Evolutionary conservation across 768 basidiomycete species (phyloP), one percentile per base, ranked within the genome.

Genomic region (Termitomyces sp.): DNA sequence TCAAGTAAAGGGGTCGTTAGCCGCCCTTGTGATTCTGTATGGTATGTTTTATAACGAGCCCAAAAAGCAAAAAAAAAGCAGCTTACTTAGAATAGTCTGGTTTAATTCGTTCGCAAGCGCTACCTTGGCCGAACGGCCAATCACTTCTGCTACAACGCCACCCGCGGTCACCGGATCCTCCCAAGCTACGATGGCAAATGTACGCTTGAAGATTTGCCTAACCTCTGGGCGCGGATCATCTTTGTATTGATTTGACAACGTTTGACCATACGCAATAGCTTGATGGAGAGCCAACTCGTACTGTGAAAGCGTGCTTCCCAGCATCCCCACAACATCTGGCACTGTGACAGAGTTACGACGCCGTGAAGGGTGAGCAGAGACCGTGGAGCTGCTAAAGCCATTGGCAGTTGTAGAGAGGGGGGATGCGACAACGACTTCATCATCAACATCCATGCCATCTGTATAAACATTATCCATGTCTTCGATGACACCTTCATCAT

Each of bases 141-240:
- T 89, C 22, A 90, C 79, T 61, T 83, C 83, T 20, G 85, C 81
- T 16, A 84, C 81, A 33, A 83, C 78, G 13, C 87, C 87, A 4
- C 83, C 84, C 6, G 81, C 86, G 56, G 80, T 81, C 58, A 83
- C 70, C 22, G 90, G 91, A 68, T 91, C 85, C 44, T 86, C 82
- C 68, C 85, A 94, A 38, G 91, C 90, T 58, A 94, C 81, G 56
- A 94, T 84, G 28, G 86, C 83, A 60, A 91, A 88, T 9, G 92
- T 88, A 55, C 84, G 81, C 66, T 84, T 85, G 68, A 91, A 84
- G 49, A 89, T 75, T 14, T 78, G 75, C 55, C 83, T 81, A 33
- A 93, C 81, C 63, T 85, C 84, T 1, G 83, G 74, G 24, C 91
- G 80, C 32, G 70, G 66, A 63, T 90, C 86, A 33, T 73, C 68